Percentiles rank a stretch among this genome's conserved stretches.
phyloP scores from a whole-genome alignment of 2,329 filamentous ascomycete species.

The Harringtonia lauricola region DNA sequence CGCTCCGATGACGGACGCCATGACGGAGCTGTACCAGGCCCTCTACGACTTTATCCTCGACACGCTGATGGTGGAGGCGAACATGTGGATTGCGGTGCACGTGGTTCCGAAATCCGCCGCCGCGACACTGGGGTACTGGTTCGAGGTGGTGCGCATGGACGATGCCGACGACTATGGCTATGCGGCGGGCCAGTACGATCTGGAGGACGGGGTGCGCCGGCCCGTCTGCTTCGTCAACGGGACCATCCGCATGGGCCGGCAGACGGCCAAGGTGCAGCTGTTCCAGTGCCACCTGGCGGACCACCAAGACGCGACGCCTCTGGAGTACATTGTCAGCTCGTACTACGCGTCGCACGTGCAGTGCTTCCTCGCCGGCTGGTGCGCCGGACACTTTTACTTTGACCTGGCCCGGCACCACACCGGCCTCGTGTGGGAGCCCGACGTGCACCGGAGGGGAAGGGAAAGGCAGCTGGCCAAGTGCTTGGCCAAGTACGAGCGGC shows the following conservation, averaged over 20 bases:
- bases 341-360: slow-evolving; percentile 10
- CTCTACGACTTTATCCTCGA: too few relatives aligned
- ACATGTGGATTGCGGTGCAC: too few relatives aligned
- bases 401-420: slow-evolving; percentile 1
- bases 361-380: slow-evolving; percentile 9
- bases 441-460: too few relatives aligned
- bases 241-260: background rate
- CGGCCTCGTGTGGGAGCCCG: background rate
- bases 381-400: slow-evolving; percentile 7
- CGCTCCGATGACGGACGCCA: too few relatives aligned
- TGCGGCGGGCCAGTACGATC: too few relatives aligned
- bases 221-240: slow-evolving; percentile 7
- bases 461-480: background rate
- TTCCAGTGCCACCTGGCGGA: slow-evolving; percentile 5
- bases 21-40: too few relatives aligned
- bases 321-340: slow-evolving; percentile 7
- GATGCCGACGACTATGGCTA: too few relatives aligned
- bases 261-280: slow-evolving; percentile 9
- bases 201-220: background rate
- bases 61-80: too few relatives aligned
- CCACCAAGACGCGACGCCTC: background rate
- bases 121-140: too few relatives aligned
- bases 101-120: too few relatives aligned
- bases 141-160: too few relatives aligned
- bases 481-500: slow-evolving; percentile 5